phyloP scores from a whole-genome alignment of 176 grass and related monocot genomes.

The Musa acuminata region DNA sequence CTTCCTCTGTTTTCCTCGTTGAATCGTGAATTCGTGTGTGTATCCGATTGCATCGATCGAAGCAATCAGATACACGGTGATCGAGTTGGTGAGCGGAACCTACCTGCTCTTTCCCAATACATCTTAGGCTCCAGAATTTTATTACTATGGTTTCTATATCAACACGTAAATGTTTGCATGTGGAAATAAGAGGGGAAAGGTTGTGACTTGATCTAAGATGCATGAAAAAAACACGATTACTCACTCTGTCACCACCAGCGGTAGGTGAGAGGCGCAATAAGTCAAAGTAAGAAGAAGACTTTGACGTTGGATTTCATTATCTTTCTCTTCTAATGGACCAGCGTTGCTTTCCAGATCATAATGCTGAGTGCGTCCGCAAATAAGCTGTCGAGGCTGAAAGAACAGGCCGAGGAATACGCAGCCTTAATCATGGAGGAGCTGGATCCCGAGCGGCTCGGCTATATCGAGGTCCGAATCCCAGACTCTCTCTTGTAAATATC shows the following conservation, averaged over 20 bases:
- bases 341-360: constrained; percentile 53
- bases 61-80: constrained; percentile 14
- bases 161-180: too few relatives aligned
- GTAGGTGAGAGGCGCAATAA: constrained; percentile 58
- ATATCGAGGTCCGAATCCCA: constrained; percentile 56
- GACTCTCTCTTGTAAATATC: neutral
- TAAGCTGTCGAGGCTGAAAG: constrained; percentile 81
- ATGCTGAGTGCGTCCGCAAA: constrained; percentile 95
- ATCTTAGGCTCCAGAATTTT: constrained; percentile 11
- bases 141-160: too few relatives aligned
- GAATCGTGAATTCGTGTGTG: too few relatives aligned
- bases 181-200: too few relatives aligned
- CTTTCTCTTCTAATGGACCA: constrained; percentile 11
- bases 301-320: neutral
- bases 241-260: too few relatives aligned
- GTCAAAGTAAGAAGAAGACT: constrained; percentile 4
- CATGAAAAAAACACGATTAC: too few relatives aligned
- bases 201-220: too few relatives aligned
- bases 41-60: too few relatives aligned
- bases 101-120: constrained; percentile 33
- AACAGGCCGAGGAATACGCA: constrained; percentile 93
- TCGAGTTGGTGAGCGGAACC: constrained; percentile 61
- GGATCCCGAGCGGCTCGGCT: constrained; percentile 80
- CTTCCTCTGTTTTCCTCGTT: too few relatives aligned
- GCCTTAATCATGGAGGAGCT: constrained; percentile 98